Conservation (phyloP, 2,329 filamentous ascomycete genomes). For the Epichloe typhina region DNA sequence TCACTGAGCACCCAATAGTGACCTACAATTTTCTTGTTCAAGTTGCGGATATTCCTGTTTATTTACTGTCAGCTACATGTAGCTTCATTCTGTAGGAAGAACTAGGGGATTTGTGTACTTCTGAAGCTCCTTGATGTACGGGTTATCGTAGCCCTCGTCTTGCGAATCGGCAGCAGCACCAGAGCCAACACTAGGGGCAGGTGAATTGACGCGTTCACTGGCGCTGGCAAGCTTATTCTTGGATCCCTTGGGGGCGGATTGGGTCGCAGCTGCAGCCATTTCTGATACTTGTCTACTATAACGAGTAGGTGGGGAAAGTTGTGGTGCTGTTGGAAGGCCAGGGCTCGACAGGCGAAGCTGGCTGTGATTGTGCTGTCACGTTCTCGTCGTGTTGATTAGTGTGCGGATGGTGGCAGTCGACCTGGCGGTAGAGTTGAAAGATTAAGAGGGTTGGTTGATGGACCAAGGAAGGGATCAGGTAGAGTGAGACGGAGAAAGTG, state of each 20-base stretch:
- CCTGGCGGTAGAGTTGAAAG: not conserved
- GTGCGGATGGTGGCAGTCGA: not conserved
- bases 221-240: constrained; percentile 53
- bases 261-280: constrained; percentile 51
- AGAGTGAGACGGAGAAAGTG: not conserved
- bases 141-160: constrained; percentile 54
- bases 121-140: constrained; percentile 76
- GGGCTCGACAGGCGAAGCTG: not conserved
- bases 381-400: not conserved
- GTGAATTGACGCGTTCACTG: constrained; percentile 38
- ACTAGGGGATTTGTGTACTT: constrained; percentile 45
- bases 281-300: constrained; percentile 5
- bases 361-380: not conserved
- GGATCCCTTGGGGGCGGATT: constrained; percentile 50
- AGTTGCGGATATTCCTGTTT: constrained; percentile 71
- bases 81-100: constrained; percentile 16
- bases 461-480: not conserved
- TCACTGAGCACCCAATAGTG: not conserved
- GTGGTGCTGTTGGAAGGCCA: constrained; percentile 2
- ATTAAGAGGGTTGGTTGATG: not conserved
- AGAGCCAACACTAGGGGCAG: constrained; percentile 34
- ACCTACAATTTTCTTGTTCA: constrained; percentile 88
- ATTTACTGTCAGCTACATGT: not conserved
- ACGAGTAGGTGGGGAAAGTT: constrained; percentile 5
- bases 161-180: constrained; percentile 38